Percentiles rank a stretch among this genome's conserved stretches.
Evolutionary conservation across 2,329 filamentous ascomycete species (phyloP).

Genomic region (Shiraia bambusicola): DNA sequence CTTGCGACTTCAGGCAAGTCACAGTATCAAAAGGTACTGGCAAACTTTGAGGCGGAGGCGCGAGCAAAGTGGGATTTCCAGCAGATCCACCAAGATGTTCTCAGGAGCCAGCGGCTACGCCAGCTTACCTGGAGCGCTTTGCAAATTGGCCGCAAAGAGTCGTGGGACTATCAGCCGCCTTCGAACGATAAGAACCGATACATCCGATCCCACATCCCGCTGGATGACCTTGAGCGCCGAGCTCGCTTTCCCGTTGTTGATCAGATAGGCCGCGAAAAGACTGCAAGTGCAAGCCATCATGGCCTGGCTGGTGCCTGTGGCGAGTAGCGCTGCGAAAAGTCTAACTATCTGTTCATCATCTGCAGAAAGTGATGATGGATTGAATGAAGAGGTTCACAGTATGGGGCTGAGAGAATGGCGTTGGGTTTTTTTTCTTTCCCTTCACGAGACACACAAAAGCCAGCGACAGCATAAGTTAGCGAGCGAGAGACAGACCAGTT

Average conservation of each 20-base stretch:
- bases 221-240: constrained; percentile 76
- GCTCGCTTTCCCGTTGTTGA: constrained; percentile 68
- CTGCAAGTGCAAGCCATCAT: constrained; percentile 37
- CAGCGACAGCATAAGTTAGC: no score
- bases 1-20: constrained; percentile 53
- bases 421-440: no score
- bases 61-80: constrained; percentile 77
- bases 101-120: constrained; percentile 76
- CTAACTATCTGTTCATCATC: no score
- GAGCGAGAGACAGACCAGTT: no score
- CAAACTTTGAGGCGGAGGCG: constrained; percentile 73
- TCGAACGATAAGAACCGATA: constrained; percentile 69
- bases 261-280: constrained; percentile 43
- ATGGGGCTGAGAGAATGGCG: no score
- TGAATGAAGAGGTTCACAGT: no score
- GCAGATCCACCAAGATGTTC: constrained; percentile 71
- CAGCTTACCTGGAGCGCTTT: constrained; percentile 79
- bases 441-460: no score
- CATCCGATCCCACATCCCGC: constrained; percentile 78
- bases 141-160: constrained; percentile 64
- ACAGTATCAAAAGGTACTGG: constrained; percentile 44
- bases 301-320: constrained; percentile 40
- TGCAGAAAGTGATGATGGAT: no score
- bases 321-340: constrained; percentile 33
- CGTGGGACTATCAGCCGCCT: constrained; percentile 82